phyloP scores from a whole-genome alignment of 2,329 filamentous ascomycete species.

The Penicillium sp. region DNA sequence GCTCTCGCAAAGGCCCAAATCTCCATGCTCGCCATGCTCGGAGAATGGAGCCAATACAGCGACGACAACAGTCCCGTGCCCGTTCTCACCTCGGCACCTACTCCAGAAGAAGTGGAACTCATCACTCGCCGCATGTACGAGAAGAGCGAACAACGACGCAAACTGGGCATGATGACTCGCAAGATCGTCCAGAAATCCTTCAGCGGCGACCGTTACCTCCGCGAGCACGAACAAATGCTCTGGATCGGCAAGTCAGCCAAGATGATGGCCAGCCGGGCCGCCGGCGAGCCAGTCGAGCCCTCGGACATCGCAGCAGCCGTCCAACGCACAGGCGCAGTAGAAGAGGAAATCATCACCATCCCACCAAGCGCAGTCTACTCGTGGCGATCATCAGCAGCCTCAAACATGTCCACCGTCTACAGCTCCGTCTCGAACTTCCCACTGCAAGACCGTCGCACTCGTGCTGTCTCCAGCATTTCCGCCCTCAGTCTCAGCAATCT shows the following conservation, averaged over 20 bases:
- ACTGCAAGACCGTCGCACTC: conserved; percentile 23
- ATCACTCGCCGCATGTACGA: conserved; percentile 66
- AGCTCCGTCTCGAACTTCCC: conserved; percentile 32
- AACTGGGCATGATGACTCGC: conserved; percentile 64
- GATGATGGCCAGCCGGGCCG: conserved; percentile 39
- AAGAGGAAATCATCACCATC: conserved; percentile 47
- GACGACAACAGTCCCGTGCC: conserved; percentile 55
- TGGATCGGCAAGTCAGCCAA: conserved; percentile 54
- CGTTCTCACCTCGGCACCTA: conserved; percentile 57
- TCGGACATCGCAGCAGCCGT: conserved; percentile 36
- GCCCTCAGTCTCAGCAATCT: conserved; percentile 38
- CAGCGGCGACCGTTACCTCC: conserved; percentile 64
- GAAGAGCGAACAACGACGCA: conserved; percentile 62
- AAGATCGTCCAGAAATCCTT: conserved; percentile 66
- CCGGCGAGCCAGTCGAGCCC: conserved; percentile 33
- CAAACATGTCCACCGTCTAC: conserved; percentile 41
- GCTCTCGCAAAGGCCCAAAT: conserved; percentile 67
- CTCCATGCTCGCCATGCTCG: conserved; percentile 65
- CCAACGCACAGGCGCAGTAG: conserved; percentile 34
- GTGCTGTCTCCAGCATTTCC: conserved; percentile 36
- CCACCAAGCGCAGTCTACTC: conserved; percentile 43
- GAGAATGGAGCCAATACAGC: conserved; percentile 66
- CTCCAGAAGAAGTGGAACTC: conserved; percentile 56
- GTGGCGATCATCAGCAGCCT: conserved; percentile 44
- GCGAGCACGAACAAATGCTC: conserved; percentile 68